Evolutionary conservation across 176 grass and related monocot species (phyloP), one percentile per base, ranked within the genome.

Genomic region (Phyllostachys edulis): DNA sequence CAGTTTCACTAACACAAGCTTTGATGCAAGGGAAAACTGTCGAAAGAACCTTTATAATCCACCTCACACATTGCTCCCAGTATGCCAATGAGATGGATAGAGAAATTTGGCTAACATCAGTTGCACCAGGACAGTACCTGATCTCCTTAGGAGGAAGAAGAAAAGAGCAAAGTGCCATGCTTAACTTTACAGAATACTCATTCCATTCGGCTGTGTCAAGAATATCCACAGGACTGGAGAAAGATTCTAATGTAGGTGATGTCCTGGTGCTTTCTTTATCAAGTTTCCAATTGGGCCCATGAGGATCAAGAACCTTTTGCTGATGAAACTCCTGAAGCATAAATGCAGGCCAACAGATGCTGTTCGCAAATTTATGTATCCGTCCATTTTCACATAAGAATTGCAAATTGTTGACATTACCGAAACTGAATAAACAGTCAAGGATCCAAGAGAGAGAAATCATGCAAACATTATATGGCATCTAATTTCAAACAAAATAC

Each of bases 351-450:
- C 91, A 98, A 80, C 96, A 93, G 71, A 98, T 93, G 75, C 85
- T 95, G 85, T 98, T 98, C 24, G 93, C 96, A 83, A 98, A 98
- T 85, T 98, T 98, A 64, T 98, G 96, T 87, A 95, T 83, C 36
- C 93, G 89, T 23, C 96, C 96, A 84, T 93, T 98, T 93, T 98
- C 96, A 87, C 91, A 95, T 63, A 98, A 80, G 77, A 98, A 98
- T 82, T 98, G 96, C 79, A 98, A 84, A 82, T 98, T 98, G 66
- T 90, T 98, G 64, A 91, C 73, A 90, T 95, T 95, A 38, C 96
- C 93, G 60, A 98, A 98, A 85, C 96, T 98, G 87, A 88, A 85
- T 40, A 51, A 84, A 71, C 47, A 87, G 73, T 98, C 80, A 98
- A 98, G 93, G 93, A 80, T 63, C 74, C 86, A 86, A 75, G 57